Percentiles rank a stretch among this genome's conserved stretches.
phyloP scores from a whole-genome alignment of 2,329 filamentous ascomycete species.

The Aspergillus chevalieri region DNA sequence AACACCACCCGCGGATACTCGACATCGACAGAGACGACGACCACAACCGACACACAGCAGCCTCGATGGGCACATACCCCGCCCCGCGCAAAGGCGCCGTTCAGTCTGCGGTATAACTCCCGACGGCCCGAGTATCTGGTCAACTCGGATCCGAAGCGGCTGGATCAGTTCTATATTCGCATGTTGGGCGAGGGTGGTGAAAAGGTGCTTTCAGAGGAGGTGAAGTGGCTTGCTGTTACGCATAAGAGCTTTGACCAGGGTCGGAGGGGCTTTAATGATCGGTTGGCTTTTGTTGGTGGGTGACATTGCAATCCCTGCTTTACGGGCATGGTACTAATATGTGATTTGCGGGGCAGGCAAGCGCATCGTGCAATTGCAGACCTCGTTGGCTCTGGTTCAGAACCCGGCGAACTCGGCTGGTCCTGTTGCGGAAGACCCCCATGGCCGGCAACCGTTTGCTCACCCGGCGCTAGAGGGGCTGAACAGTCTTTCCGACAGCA shows the following conservation, averaged over 20 bases:
- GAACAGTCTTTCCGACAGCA: slow-evolving; percentile 60
- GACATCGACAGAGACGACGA: slow-evolving; percentile 23
- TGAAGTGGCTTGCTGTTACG: slow-evolving; percentile 94
- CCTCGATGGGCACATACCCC: slow-evolving; percentile 70
- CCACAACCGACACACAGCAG: slow-evolving; percentile 21
- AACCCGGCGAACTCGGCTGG: slow-evolving; percentile 33
- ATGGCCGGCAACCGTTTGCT: slow-evolving; percentile 59
- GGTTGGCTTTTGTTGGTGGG: slow-evolving; percentile 80
- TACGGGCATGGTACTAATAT: slow-evolving; percentile 2
- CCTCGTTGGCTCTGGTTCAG: slow-evolving; percentile 56
- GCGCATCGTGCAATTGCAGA: slow-evolving; percentile 58
- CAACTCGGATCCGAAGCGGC: slow-evolving; percentile 66
- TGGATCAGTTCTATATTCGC: slow-evolving; percentile 71
- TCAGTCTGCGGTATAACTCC: slow-evolving; percentile 38
- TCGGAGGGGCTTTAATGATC: slow-evolving; percentile 87
- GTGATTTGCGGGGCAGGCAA: slow-evolving; percentile 44
- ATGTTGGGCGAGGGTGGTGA: slow-evolving; percentile 70
- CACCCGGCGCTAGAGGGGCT: slow-evolving; percentile 68
- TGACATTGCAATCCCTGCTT: slow-evolving; percentile 3
- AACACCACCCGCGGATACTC: slow-evolving; percentile 21
- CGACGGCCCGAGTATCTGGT: slow-evolving; percentile 49
- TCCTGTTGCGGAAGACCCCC: slow-evolving; percentile 38
- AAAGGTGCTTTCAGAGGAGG: slow-evolving; percentile 73
- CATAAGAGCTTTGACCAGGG: slow-evolving; percentile 99
- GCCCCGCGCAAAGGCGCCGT: slow-evolving; percentile 61